Evolutionary conservation across 2,329 filamentous ascomycete species (phyloP), one percentile per base, ranked within the genome.

Genomic region (Aspergillus sp.): DNA sequence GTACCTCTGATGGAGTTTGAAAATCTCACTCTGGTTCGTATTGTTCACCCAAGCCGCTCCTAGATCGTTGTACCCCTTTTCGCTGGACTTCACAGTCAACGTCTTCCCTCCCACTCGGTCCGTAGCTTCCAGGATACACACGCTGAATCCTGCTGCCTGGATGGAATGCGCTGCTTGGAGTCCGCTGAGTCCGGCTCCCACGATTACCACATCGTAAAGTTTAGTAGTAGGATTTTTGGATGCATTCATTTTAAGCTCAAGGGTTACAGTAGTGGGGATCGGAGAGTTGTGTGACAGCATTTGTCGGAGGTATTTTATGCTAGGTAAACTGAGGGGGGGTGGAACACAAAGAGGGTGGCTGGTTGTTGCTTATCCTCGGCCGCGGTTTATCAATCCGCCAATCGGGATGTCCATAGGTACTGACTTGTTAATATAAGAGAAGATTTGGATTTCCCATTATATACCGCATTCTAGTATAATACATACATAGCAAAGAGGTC

Each of bases 51-150:
- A 76, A 1, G 74, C 73, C 5, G 72, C 74, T 4, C 74, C 74
- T 4, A 76, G 36, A 17, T 77, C 74, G 12, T 69, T 67, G 17
- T 67, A 62, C 15, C 70, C 69, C n/a, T 63, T 61, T 9, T 66
- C 65, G 8, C 64, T 58, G n/a, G 66, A 62, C 7, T 67, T 62
- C 7, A 67, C 47, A 2, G 65, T 71, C 60, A 69, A 75, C 0
- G 72, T 76, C 63, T 79, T 79, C 1, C 78, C 79, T 3, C 78
- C 78, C 1, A 80, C 76, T 3, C 78, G 72, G 60, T 79, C 71
- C 7, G 74, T 67, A 13, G 78, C 79, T 63, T 80, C 79, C 0
- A 81, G 59, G 9, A 80, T 72, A 4, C 68, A 64, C 23, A 69
- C 70, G 5, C 71, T 75, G 4, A 73, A 60, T 3, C 76, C 76